These are phyloP conservation scores for Gaeumannomyces sp. DNA, from an alignment of 2,329 filamentous ascomycete species.

Conservation along the genomic window DNA sequence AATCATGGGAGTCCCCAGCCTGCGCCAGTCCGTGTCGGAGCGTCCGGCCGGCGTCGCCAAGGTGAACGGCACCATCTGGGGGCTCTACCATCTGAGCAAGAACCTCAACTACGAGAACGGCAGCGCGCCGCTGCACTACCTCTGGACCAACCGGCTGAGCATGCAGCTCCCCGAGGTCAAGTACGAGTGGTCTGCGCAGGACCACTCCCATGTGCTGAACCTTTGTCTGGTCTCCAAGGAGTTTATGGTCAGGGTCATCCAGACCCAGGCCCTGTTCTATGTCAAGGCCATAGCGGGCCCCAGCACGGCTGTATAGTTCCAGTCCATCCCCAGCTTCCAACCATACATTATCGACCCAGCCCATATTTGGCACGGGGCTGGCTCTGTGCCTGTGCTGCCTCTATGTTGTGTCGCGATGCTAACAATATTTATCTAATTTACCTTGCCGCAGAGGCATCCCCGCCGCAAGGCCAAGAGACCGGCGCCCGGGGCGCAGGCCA, in stretches of 20 bases:
- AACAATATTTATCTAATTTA: background rate
- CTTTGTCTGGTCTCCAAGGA: constrained; percentile 8
- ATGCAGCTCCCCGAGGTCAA: background rate
- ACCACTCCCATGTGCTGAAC: constrained; percentile 1
- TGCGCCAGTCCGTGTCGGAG: no score
- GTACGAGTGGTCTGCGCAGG: background rate
- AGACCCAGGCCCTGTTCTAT: background rate
- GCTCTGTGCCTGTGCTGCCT: background rate
- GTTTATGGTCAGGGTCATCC: constrained; percentile 6
- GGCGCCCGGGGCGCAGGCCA: no score
- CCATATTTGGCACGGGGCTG: background rate
- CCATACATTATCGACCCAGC: background rate
- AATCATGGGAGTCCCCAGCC: no score
- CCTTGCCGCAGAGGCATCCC: background rate
- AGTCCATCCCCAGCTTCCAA: background rate
- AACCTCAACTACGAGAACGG: background rate
- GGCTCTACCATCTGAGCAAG: constrained; percentile 3
- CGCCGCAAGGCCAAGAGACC: background rate
- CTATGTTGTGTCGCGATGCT: background rate
- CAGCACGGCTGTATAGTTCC: background rate
- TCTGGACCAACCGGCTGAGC: background rate
- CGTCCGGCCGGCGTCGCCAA: background rate
- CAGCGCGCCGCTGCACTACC: background rate
- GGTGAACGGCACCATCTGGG: background rate
- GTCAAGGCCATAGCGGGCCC: no score